Percentiles rank a stretch among this genome's conserved stretches.
phyloP scores from a whole-genome alignment of 2,329 filamentous ascomycete genomes.

The Colletotrichum camelliae region DNA sequence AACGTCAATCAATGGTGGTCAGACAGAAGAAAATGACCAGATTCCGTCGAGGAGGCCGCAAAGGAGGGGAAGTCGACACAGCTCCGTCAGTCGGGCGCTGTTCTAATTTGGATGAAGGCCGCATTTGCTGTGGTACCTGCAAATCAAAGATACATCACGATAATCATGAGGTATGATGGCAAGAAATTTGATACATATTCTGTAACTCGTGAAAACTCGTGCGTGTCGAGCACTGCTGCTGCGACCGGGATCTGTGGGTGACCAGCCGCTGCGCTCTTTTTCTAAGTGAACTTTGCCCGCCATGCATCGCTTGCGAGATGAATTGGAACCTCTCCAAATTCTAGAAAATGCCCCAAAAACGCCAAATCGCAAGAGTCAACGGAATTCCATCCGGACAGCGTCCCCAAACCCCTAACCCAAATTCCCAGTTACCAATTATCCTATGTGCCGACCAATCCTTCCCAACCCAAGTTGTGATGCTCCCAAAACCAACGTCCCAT shows the following conservation, averaged over 20 bases:
- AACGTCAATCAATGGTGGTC: neutral
- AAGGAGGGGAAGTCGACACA: no score
- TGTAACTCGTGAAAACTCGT: neutral
- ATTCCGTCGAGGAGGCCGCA: neutral
- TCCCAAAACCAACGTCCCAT: neutral
- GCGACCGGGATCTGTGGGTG: neutral
- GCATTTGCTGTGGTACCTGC: neutral
- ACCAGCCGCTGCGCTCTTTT: neutral
- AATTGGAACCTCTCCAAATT: neutral
- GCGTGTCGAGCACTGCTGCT: neutral
- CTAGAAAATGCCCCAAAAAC: neutral
- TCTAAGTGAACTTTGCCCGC: neutral
- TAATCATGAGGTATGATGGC: neutral
- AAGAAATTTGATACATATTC: neutral
- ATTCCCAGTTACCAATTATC: neutral
- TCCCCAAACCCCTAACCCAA: neutral
- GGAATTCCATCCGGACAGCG: neutral
- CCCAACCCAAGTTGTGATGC: neutral
- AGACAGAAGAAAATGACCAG: neutral
- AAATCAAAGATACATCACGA: neutral
- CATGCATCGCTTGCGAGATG: constrained; percentile 4
- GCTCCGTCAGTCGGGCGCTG: neutral
- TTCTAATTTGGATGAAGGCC: neutral
- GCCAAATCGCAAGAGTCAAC: neutral
- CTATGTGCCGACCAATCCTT: neutral